A percentile compares a stretch with the other conserved stretches of the same genome.
phyloP scores from a whole-genome alignment of 345 rosid species.

The Heritiera littoralis region DNA sequence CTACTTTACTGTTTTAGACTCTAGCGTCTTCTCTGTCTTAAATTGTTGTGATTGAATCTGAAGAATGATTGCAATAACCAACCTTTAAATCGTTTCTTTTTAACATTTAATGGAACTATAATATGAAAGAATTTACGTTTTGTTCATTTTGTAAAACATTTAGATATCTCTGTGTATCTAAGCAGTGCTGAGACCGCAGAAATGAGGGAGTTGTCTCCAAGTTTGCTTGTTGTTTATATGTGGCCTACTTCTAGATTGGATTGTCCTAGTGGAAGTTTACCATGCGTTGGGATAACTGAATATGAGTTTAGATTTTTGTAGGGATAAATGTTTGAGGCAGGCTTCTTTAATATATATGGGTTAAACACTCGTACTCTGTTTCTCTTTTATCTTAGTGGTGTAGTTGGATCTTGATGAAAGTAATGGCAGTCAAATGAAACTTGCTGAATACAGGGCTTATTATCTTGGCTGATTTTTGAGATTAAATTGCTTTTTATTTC shows the following conservation, averaged over 20 bases:
- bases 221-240: background rate
- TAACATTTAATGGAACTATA: background rate
- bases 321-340: background rate
- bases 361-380: background rate
- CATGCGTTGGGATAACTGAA: background rate
- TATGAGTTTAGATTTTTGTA: background rate
- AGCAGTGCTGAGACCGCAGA: background rate
- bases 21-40: background rate
- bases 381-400: conserved; percentile 1
- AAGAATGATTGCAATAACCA: background rate
- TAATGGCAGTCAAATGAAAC: background rate
- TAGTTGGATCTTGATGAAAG: background rate
- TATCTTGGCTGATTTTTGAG: background rate
- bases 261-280: background rate
- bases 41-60: conserved; percentile 2
- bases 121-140: background rate
- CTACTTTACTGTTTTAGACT: background rate
- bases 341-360: background rate
- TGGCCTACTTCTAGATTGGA: background rate
- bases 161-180: background rate
- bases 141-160: background rate
- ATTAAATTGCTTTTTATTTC: background rate
- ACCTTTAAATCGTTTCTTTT: background rate
- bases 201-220: background rate
- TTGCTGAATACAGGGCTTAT: background rate